A percentile compares a stretch with the other conserved stretches of the same genome.
These are phyloP conservation scores for Cyathus striatus DNA, from an alignment of 768 basidiomycete species.

Conservation along the genomic window DNA sequence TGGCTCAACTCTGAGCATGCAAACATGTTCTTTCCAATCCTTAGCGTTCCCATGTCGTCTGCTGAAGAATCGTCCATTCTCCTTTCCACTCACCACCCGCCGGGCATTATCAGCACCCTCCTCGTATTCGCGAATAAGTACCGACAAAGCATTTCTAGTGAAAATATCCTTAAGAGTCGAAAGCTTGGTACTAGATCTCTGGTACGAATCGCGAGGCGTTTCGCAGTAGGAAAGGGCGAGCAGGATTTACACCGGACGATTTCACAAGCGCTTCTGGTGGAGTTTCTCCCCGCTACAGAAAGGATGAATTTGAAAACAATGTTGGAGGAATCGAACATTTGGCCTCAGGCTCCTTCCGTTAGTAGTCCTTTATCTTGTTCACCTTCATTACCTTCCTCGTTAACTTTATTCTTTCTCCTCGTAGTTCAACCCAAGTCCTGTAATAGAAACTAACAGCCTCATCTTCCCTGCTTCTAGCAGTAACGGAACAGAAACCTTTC, in stretches of 20 bases:
- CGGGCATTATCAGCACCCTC: constrained; percentile 29
- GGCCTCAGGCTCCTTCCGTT: constrained; percentile 36
- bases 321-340: constrained; percentile 45
- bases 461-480: constrained; percentile 42
- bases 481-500: constrained; percentile 19
- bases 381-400: constrained; percentile 9
- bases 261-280: constrained; percentile 44
- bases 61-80: constrained; percentile 48
- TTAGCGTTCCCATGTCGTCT: constrained; percentile 53
- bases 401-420: not conserved
- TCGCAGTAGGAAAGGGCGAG: constrained; percentile 40
- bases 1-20: constrained; percentile 65
- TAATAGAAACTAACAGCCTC: constrained; percentile 29
- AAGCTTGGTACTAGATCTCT: constrained; percentile 60
- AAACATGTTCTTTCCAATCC: constrained; percentile 66
- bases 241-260: constrained; percentile 44
- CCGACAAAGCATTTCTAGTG: constrained; percentile 45
- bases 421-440: constrained; percentile 46
- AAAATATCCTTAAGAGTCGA: constrained; percentile 55
- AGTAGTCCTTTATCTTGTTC: too few relatives aligned
- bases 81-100: constrained; percentile 42
- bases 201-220: constrained; percentile 45
- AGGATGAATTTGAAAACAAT: constrained; percentile 46
- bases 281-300: constrained; percentile 59
- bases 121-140: constrained; percentile 56